Percentiles rank a stretch among this genome's conserved stretches.
Conservation (phyloP, 768 basidiomycete species). For the Suillus subalutaceus region DNA sequence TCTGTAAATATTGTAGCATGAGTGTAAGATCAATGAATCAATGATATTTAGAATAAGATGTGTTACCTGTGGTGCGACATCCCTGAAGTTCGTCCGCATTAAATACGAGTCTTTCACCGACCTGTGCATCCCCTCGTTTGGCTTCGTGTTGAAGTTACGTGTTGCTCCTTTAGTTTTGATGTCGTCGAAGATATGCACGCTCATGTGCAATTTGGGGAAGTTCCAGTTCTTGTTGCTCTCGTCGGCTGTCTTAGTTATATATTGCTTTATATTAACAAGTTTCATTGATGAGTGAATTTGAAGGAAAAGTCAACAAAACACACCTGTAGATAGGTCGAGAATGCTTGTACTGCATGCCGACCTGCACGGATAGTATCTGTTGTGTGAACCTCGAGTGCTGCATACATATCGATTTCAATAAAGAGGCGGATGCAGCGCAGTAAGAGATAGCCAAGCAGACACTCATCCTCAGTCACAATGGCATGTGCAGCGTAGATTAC, state of each 20-base stretch:
- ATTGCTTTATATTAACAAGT: not conserved
- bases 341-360: conserved; percentile 18
- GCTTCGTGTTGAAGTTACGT: conserved; percentile 34
- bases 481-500: conserved; percentile 32
- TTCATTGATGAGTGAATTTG: not conserved
- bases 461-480: conserved; percentile 19
- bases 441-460: conserved; percentile 24
- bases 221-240: conserved; percentile 29
- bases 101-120: conserved; percentile 30
- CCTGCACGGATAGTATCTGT: conserved; percentile 28
- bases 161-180: conserved; percentile 37
- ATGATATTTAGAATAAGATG: not conserved
- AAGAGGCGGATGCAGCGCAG: conserved; percentile 33
- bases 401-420: conserved; percentile 33
- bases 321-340: conserved; percentile 26
- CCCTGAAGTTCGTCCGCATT: conserved; percentile 35
- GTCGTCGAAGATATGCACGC: conserved; percentile 34
- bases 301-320: not conserved
- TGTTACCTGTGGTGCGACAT: conserved; percentile 35
- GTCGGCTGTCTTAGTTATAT: not conserved
- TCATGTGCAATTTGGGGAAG: conserved; percentile 37
- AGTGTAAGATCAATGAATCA: not conserved
- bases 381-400: conserved; percentile 35
- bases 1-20: not conserved
- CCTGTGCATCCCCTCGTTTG: conserved; percentile 34